phyloP scores from a whole-genome alignment of 139 green algal species.

The Picochlorum costavermella region DNA sequence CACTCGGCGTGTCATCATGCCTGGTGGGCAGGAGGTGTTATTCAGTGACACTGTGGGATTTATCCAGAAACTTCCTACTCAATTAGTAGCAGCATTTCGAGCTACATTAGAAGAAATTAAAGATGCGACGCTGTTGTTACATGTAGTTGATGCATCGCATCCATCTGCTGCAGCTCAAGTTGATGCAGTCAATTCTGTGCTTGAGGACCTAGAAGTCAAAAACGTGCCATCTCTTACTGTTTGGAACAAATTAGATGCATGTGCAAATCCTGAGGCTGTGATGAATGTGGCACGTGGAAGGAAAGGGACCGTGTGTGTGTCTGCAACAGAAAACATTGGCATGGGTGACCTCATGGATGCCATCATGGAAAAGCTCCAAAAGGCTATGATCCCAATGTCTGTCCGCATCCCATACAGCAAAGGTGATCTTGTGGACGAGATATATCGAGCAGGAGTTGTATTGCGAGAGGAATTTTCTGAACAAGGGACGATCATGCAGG shows the following conservation, averaged over 20 bases:
- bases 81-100: constrained; percentile 85
- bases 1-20: constrained; percentile 68
- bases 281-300: constrained; percentile 20
- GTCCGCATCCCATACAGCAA: constrained; percentile 35
- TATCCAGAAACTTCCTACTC: constrained; percentile 93
- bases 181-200: constrained; percentile 38
- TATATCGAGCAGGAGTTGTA: constrained; percentile 30
- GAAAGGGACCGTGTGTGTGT: constrained; percentile 46
- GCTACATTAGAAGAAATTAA: constrained; percentile 93
- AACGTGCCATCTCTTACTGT: constrained; percentile 66
- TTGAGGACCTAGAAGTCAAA: constrained; percentile 59
- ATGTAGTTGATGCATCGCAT: constrained; percentile 87
- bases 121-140: constrained; percentile 74
- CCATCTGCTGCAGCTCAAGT: constrained; percentile 64
- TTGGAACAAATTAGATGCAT: constrained; percentile 90
- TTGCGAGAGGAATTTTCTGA: constrained; percentile 22
- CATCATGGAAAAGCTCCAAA: constrained; percentile 43
- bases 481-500: constrained; percentile 23
- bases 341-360: constrained; percentile 53
- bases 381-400: constrained; percentile 29
- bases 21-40: constrained; percentile 73
- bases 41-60: constrained; percentile 92
- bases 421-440: constrained; percentile 36
- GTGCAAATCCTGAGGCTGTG: constrained; percentile 47
- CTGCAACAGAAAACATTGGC: constrained; percentile 58